Evolutionary conservation across 805 yeast species (phyloP).

Genomic region (Cyberlindnera mississippiensis): DNA sequence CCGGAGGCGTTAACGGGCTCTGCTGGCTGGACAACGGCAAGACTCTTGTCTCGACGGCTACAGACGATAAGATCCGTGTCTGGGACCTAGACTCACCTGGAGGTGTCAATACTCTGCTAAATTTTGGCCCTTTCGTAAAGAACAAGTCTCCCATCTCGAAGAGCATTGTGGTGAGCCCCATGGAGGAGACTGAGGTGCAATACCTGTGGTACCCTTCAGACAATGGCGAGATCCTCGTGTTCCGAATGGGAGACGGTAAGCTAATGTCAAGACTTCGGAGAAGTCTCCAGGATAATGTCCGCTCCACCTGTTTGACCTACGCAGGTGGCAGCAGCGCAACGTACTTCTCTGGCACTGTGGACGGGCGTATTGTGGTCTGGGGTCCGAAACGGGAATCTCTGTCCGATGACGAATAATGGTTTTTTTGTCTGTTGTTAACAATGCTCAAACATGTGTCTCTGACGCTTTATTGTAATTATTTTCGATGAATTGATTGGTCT

Average conservation of each 20-base stretch:
- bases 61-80: conserved; percentile 73
- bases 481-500: no score
- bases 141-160: conserved; percentile 43
- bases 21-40: conserved; percentile 69
- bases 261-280: conserved; percentile 53
- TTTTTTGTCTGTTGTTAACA: background rate
- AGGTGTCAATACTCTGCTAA: conserved; percentile 55
- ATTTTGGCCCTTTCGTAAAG: conserved; percentile 75
- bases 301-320: conserved; percentile 48
- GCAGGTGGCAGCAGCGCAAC: conserved; percentile 42
- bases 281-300: conserved; percentile 38
- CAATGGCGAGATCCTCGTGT: conserved; percentile 63
- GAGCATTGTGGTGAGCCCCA: conserved; percentile 33
- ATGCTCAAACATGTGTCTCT: no score
- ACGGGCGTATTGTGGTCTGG: conserved; percentile 65
- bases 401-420: conserved; percentile 6
- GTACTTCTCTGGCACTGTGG: conserved; percentile 59
- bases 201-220: conserved; percentile 71
- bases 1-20: conserved; percentile 74
- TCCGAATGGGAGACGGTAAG: conserved; percentile 57
- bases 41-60: conserved; percentile 61
- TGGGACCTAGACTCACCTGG: conserved; percentile 66
- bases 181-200: conserved; percentile 49
- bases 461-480: no score
- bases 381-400: conserved; percentile 31